Evolutionary conservation across 2,329 filamentous ascomycete species (phyloP).

Genomic region (Botrytis porri): DNA sequence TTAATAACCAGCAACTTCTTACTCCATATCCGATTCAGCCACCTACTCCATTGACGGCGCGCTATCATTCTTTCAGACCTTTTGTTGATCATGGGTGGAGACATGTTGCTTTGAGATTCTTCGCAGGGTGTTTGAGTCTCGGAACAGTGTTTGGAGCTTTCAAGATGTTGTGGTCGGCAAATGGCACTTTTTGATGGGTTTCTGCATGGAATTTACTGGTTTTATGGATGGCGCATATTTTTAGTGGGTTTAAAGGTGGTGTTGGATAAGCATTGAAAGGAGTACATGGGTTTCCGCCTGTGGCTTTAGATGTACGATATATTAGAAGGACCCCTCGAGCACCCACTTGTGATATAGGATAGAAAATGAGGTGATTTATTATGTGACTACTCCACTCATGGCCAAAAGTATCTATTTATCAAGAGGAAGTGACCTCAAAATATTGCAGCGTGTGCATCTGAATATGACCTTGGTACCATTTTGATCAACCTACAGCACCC

Average conservation of each 20-base stretch:
- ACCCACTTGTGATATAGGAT: background rate
- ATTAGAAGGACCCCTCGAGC: background rate
- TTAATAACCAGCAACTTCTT: background rate
- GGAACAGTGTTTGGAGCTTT: background rate
- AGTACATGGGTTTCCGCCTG: background rate
- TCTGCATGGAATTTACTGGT: background rate
- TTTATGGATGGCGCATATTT: background rate
- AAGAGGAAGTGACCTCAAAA: background rate
- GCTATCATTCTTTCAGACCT: slow-evolving; percentile 12
- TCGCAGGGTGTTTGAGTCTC: background rate
- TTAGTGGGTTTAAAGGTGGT: background rate
- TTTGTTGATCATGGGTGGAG: slow-evolving; percentile 15
- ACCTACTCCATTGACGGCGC: slow-evolving; percentile 9
- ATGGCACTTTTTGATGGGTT: background rate
- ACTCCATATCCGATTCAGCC: slow-evolving; percentile 11
- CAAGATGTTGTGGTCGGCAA: background rate
- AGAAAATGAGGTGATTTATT: background rate
- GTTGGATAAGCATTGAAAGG: background rate
- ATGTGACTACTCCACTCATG: background rate
- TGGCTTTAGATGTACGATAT: background rate
- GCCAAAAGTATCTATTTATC: background rate
- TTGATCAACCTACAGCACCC: background rate
- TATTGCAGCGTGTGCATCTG: background rate
- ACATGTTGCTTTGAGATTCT: background rate
- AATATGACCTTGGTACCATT: background rate